Evolutionary conservation across 2,329 filamentous ascomycete species (phyloP), one percentile per base, ranked within the genome.

Genomic region (Fusarium marasasianum): DNA sequence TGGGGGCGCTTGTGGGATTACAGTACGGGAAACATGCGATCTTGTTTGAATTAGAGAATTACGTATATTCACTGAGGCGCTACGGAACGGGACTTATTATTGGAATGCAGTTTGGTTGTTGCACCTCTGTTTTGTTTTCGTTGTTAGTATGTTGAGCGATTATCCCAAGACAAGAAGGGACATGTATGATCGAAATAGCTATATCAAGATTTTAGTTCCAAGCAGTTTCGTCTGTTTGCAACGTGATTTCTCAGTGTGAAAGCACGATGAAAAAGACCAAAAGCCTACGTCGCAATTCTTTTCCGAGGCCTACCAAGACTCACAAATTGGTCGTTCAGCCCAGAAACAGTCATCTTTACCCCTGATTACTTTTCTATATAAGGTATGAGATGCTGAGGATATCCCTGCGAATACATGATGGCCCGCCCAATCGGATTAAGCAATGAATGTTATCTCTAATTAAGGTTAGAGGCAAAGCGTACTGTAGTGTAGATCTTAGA

Each of bases 41-140:
- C 53, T 75, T 77, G 64, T 31, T 69, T 63, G 58, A 58, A 72
- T 67, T 78, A 78, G 73, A 78, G 64, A 71, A 61, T 71, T 61
- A 69, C 43, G 54, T 75, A 51, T 71, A 63, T 76, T 63, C 41
- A 66, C 56, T 66, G 53, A 17, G 76, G 76, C 75, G 76, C 71
- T 72, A 66, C 31, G 69, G 71, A 64, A 65, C 35, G 55, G 51
- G 51, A 29, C 18, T 55, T 55, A 6, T 47, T 61, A 33, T 48
- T 62, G 63, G 56, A 69, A 62, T 43, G 69, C 74, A 54, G 58
- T 37, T 43, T 45, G 56, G 20, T 60, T 68, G 51, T 54, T 66
- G 59, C 31, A 48, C 58, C 9, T 22, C 29, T 41, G 48, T 62
- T 65, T n/a, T 44, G 43, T 41, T 62, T 33, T 63, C 9, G 50